Conservation (phyloP, 345 rosid species). For the Excoecaria cochinchinensis region DNA sequence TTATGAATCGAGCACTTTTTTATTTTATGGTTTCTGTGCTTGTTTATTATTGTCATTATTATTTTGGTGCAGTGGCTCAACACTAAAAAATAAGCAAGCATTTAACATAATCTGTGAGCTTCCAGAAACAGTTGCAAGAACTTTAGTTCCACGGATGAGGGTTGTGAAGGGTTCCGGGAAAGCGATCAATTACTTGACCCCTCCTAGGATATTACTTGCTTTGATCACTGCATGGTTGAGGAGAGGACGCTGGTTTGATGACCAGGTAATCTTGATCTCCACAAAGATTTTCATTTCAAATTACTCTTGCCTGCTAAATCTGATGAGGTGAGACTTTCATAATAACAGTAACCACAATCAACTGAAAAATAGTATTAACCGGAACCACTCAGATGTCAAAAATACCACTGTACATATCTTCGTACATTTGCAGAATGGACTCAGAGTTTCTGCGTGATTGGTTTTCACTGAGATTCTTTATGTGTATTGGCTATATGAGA, state of each 20-base stretch:
- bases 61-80: slow-evolving; percentile 63
- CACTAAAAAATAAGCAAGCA: slow-evolving; percentile 74
- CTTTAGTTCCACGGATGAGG: slow-evolving; percentile 83
- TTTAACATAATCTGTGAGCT: slow-evolving; percentile 92
- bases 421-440: no score
- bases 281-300: background rate
- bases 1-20: background rate
- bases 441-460: no score
- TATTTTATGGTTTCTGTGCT: background rate
- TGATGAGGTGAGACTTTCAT: background rate
- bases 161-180: slow-evolving; percentile 83
- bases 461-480: background rate
- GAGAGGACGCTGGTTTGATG: slow-evolving; percentile 93
- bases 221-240: slow-evolving; percentile 88
- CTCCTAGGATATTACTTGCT: slow-evolving; percentile 92
- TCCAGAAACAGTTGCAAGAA: slow-evolving; percentile 95
- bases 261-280: slow-evolving; percentile 52
- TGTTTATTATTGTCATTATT: no score
- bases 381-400: no score
- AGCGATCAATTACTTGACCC: slow-evolving; percentile 75
- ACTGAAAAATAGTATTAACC: background rate
- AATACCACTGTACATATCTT: no score
- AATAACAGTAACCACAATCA: background rate
- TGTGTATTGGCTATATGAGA: no score
- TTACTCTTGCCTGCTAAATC: background rate